These are phyloP conservation scores for Cyamopsis tetragonoloba DNA, from an alignment of 306 rosid species.

Conservation along the genomic window DNA sequence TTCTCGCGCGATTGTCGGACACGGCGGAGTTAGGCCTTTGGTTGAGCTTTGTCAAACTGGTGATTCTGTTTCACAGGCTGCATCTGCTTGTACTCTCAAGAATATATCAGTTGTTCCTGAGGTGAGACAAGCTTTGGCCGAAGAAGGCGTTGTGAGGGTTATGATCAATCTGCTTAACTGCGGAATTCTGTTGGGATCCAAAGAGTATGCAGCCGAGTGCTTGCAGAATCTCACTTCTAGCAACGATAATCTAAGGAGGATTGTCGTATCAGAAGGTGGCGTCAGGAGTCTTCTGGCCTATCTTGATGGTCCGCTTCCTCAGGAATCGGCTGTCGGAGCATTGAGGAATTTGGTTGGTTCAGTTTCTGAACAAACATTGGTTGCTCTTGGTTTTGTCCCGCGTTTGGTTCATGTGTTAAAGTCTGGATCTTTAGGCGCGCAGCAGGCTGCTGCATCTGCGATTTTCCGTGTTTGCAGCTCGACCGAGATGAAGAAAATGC, in stretches of 20 bases:
- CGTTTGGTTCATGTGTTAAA: slow-evolving; percentile 60
- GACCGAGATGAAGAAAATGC: slow-evolving; percentile 48
- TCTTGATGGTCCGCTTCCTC: slow-evolving; percentile 75
- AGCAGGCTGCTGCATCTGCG: slow-evolving; percentile 66
- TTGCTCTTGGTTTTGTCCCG: slow-evolving; percentile 56
- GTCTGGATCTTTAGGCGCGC: slow-evolving; percentile 72
- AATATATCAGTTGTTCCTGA: slow-evolving; percentile 79
- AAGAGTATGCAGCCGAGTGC: slow-evolving; percentile 87
- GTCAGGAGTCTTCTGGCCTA: slow-evolving; percentile 62
- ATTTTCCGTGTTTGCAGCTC: slow-evolving; percentile 57
- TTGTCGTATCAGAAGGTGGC: slow-evolving; percentile 79
- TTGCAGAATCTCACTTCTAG: slow-evolving; percentile 78
- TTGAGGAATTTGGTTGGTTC: slow-evolving; percentile 67
- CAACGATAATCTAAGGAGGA: slow-evolving; percentile 62
- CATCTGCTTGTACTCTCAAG: slow-evolving; percentile 75
- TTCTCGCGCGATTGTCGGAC: slow-evolving; percentile 64
- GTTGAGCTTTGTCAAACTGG: slow-evolving; percentile 78
- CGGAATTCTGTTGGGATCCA: slow-evolving; percentile 70
- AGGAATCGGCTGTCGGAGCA: slow-evolving; percentile 79
- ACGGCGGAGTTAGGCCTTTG: slow-evolving; percentile 66
- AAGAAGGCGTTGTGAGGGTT: slow-evolving; percentile 66
- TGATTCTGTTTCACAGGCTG: slow-evolving; percentile 75
- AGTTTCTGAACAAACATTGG: slow-evolving; percentile 46
- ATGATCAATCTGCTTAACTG: slow-evolving; percentile 65
- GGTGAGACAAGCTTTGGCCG: slow-evolving; percentile 65